Evolutionary conservation across 1,139 yeast species (phyloP), one percentile per base, ranked within the genome.

Genomic region (Kurtzmaniella quercitrusa): DNA sequence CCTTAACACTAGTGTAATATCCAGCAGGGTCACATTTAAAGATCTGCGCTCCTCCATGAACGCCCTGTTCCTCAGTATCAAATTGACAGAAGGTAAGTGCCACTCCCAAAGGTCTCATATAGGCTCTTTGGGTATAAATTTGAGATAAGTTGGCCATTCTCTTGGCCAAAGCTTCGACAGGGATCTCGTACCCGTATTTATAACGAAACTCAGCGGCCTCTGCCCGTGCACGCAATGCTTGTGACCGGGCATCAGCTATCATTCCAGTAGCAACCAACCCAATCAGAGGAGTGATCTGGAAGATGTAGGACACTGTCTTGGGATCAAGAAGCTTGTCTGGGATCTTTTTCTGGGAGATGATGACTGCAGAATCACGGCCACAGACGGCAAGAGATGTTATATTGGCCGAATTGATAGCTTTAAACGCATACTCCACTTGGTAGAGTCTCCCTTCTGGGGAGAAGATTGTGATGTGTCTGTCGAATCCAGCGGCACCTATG

Each of bases 21-120:
- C 98, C 98, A 10, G 98, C 98, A 23, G 98, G 98, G 65, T 93
- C 98, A 54, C 95, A 85, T 69, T 93, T 93, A 71, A 79, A 89
- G 50, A 93, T 75, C 57, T 82, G 81, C n/a, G 98, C 96, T 0
- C 98, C 98, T 48, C 72, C 65, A 23, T 34, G 21, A 19, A 23
- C 37, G 61, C 84, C 93, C 58, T 87, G 96, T 63, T 91, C 98
- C 45, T 70, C 75, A 42, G 63, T 60, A 46, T 71, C 77, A 46
- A 85, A 83, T 41, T 94, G 82, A 48, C 91, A 78, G 58, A 93
- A 85, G 18, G 97, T 90, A 58, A 90, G 76, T 24, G 96, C 89
- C 45, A 90, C 96, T 34, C 97, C 97, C 52, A 91, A 74, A 23
- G 98, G 98, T 65, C 98, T 81, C 98, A 93, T 93, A 65, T 93